Conservation (phyloP, 2,329 filamentous ascomycete genomes). For the Thielaviopsis populi region DNA sequence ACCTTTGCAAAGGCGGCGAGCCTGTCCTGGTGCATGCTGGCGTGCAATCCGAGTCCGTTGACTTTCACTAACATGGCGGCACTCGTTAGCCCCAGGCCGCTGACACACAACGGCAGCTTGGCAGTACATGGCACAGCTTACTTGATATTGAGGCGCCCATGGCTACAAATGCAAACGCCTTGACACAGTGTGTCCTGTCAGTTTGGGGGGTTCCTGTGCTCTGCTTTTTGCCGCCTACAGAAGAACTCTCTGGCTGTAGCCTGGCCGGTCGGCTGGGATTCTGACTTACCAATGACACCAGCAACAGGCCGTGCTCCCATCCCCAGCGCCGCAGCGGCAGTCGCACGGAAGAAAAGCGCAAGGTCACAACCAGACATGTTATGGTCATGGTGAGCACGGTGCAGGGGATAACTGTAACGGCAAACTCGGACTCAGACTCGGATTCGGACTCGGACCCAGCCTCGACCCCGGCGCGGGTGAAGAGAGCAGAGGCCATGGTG, state of each 20-base stretch:
- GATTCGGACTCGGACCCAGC: constrained; percentile 4
- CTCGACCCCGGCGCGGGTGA: background rate
- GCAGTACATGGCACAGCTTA: background rate
- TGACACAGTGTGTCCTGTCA: background rate
- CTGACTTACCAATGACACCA: constrained; percentile 22
- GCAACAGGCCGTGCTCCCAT: constrained; percentile 25
- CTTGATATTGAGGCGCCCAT: constrained; percentile 16
- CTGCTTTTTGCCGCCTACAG: no score
- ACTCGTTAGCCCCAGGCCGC: background rate
- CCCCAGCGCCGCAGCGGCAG: constrained; percentile 24
- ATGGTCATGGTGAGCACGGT: constrained; percentile 19
- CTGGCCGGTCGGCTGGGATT: background rate
- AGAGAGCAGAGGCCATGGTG: background rate
- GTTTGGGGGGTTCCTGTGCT: background rate
- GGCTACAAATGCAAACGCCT: constrained; percentile 14
- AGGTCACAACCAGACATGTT: constrained; percentile 22
- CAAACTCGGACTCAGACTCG: constrained; percentile 14
- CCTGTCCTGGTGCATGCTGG: background rate
- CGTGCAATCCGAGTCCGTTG: constrained; percentile 10
- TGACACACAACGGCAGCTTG: background rate
- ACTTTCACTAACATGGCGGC: constrained; percentile 6
- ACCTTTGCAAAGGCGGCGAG: constrained; percentile 15
- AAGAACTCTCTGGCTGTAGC: no score
- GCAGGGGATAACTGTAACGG: constrained; percentile 17
- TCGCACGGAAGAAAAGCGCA: constrained; percentile 25